Base-by-base conservation (phyloP, 208 protist genomes). In the Trypanosoma rangeli region DNA sequence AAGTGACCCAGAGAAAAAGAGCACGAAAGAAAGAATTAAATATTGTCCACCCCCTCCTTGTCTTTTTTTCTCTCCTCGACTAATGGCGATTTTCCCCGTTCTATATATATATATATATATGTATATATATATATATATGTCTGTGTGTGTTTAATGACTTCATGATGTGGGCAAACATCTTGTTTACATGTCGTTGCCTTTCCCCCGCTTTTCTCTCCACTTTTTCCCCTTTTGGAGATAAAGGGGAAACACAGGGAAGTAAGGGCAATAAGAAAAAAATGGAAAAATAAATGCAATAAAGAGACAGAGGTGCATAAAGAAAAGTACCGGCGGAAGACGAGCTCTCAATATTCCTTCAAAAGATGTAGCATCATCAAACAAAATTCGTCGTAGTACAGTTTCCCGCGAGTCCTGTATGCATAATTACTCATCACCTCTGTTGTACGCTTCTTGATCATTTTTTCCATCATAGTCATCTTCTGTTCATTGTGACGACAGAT, bases 331-430 rank as follows among this genome's bases (percentile, higher is more conserved):
- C 7, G 3, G 8, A 18, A 18, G 1, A 48, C n/a, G 13, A 24
- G 18, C 48, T 48, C 35, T 64, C 64, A 72, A 70, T 78, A 87
- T 44, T 66, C 73, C 64, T 82, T 87, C 24, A 84, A 53, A 12
- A 90, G 50, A 46, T 86, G 75, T 54, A 87, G 44, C 39, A 93
- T 62, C n/a, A 83, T 80, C 10, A 93, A 57, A 48, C 80, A 86
- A 50, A 90, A 89, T 76, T 93, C 87, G 54, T 90, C 87, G 42
- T 78, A 86, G 74, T 78, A 80, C 15, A 93, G 62, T 49, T 62
- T 73, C 0, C 64, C 74, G 22, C 62, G 67, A 15, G 76, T 74
- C 13, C 70, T 79, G 63, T 83, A 89, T 16, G 76, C 76, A 49
- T 82, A 93, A 16, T 60, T 64, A 33, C 56, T 29, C 22, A 86